These are phyloP conservation scores for Apiospora koreana DNA, from an alignment of 2,329 filamentous ascomycete species.

Conservation along the genomic window DNA sequence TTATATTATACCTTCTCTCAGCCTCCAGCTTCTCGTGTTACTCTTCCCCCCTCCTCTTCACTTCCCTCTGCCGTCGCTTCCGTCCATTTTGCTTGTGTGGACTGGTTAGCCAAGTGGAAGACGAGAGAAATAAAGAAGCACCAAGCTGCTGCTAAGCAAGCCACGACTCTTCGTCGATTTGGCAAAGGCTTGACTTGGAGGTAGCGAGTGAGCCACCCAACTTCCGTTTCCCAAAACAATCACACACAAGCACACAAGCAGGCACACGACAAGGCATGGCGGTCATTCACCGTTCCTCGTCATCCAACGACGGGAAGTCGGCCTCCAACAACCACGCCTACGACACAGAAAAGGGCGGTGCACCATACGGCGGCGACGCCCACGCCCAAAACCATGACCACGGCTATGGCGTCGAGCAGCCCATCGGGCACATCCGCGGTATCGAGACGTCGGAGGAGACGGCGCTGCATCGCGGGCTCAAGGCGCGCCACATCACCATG, in stretches of 20 bases:
- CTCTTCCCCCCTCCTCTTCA: background rate
- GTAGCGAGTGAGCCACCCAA: background rate
- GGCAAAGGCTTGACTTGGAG: background rate
- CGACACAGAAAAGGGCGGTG: conserved; percentile 28
- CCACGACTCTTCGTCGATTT: background rate
- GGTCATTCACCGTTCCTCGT: conserved; percentile 33
- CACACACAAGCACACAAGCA: background rate
- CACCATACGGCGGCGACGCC: conserved; percentile 24
- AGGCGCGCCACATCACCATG: conserved; percentile 58
- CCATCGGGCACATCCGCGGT: conserved; percentile 41
- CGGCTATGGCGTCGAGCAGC: conserved; percentile 25
- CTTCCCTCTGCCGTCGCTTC: background rate
- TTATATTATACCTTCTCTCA: conserved; percentile 5
- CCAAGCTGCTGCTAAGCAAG: background rate
- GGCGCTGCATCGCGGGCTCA: conserved; percentile 52
- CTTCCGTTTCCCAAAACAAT: background rate
- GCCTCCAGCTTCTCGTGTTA: background rate
- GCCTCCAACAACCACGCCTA: conserved; percentile 15
- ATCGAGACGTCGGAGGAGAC: conserved; percentile 51
- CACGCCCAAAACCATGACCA: conserved; percentile 26
- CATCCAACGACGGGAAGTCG: conserved; percentile 26
- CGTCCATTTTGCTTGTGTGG: background rate
- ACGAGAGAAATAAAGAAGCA: background rate
- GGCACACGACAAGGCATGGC: background rate
- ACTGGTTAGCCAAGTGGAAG: background rate